A percentile compares a stretch with the other conserved stretches of the same genome.
These are phyloP conservation scores for Pseudofabraea citricarpa DNA, from an alignment of 2,329 filamentous ascomycete species.

Conservation along the genomic window DNA sequence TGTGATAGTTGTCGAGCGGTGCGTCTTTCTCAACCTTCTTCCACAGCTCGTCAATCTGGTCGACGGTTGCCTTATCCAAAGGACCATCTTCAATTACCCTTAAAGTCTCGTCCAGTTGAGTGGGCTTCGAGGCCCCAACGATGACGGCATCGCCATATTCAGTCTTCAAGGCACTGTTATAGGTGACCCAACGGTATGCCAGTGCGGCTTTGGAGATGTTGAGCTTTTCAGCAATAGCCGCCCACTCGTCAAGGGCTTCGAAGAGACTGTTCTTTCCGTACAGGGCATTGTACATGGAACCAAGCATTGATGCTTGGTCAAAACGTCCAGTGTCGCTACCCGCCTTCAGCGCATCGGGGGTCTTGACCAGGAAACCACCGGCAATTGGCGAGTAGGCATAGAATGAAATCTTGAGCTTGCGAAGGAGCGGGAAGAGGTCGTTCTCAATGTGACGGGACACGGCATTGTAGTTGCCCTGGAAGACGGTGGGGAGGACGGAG, in stretches of 20 bases:
- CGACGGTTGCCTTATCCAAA: slow-evolving; percentile 7
- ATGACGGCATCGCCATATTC: slow-evolving; percentile 24
- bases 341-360: slow-evolving; percentile 4
- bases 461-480: slow-evolving; percentile 29
- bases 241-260: slow-evolving; percentile 21
- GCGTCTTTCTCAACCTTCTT: slow-evolving; percentile 13
- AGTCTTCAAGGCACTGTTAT: slow-evolving; percentile 21
- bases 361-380: slow-evolving; percentile 52
- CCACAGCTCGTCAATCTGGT: slow-evolving; percentile 11
- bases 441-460: slow-evolving; percentile 48
- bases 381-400: slow-evolving; percentile 61
- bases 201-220: slow-evolving; percentile 25
- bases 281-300: slow-evolving; percentile 17
- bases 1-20: slow-evolving; percentile 7
- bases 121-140: slow-evolving; percentile 12
- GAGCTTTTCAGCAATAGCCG: slow-evolving; percentile 17
- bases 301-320: slow-evolving; percentile 7
- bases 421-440: slow-evolving; percentile 54
- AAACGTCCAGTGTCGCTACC: slow-evolving; percentile 19
- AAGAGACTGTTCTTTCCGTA: slow-evolving; percentile 14
- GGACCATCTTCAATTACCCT: slow-evolving; percentile 9
- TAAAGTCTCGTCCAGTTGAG: slow-evolving; percentile 12
- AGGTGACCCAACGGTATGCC: slow-evolving; percentile 29
- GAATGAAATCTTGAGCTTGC: slow-evolving; percentile 35
- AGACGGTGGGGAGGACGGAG: slow-evolving; percentile 28